phyloP scores from a whole-genome alignment of 768 basidiomycete genomes.

The Multifurca ochricompacta region DNA sequence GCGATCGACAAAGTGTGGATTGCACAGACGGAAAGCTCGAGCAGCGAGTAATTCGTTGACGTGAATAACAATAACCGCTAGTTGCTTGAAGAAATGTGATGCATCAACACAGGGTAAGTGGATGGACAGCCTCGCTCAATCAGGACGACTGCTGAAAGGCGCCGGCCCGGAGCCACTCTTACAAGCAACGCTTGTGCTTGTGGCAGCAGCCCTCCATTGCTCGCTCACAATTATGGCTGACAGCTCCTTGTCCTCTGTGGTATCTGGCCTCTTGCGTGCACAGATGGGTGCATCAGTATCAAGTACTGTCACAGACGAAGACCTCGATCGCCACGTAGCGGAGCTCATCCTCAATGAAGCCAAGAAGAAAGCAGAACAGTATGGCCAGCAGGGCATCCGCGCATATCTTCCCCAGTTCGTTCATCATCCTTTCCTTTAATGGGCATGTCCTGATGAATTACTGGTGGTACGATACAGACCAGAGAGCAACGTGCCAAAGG shows the following conservation, averaged over 20 bases:
- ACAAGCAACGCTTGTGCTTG: not conserved
- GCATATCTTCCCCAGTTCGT: conserved; percentile 65
- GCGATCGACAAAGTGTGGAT: too few relatives aligned
- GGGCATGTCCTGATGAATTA: not conserved
- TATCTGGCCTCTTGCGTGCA: conserved; percentile 71
- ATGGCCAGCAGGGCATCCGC: conserved; percentile 65
- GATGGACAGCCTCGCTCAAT: too few relatives aligned
- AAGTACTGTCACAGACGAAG: conserved; percentile 60
- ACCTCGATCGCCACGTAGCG: conserved; percentile 87
- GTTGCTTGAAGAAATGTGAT: too few relatives aligned
- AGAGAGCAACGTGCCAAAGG: conserved; percentile 65
- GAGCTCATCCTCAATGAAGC: conserved; percentile 90
- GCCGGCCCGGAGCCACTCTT: not conserved
- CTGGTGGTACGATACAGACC: conserved; percentile 32
- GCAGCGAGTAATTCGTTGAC: too few relatives aligned
- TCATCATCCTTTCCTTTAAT: not conserved
- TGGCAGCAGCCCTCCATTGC: too few relatives aligned
- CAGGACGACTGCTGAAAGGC: too few relatives aligned
- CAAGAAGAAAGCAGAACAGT: conserved; percentile 80
- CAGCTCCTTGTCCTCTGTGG: conserved; percentile 73
- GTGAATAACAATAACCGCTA: too few relatives aligned
- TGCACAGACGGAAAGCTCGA: too few relatives aligned
- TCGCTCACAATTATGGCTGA: conserved; percentile 30
- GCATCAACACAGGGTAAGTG: too few relatives aligned
- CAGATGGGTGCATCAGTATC: conserved; percentile 64